Base-by-base conservation (phyloP, 2,329 filamentous ascomycete genomes). In the Diaporthe humulicola region DNA sequence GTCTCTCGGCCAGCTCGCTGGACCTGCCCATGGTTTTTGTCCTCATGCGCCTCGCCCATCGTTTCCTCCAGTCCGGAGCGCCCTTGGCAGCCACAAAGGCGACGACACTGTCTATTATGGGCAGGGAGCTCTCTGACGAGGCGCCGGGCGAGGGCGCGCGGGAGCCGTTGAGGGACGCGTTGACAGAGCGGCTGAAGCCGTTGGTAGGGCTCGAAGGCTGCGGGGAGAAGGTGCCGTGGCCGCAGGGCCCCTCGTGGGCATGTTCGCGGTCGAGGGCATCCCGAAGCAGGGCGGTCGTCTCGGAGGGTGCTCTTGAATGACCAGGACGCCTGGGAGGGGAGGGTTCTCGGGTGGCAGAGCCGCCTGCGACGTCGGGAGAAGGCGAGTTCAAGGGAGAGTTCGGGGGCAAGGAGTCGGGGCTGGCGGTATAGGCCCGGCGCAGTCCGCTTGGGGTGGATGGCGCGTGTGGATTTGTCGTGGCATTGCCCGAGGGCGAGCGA, bases 141-240 rank as follows among this genome's bases (percentile, higher is more conserved):
- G 81, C 80, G 3, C 81, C 81, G 6, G 81, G 78, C 0, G 79
- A 83, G 42, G 79, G 82, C 52, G 80, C 82, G 45, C 84, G 84
- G 36, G 79, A 81, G 77, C 70, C 82, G 71, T 77, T 82, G 79
- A 76, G 80, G 70, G 76, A 83, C 30, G 78, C 81, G 40, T 78
- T 77, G 52, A 81, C 81, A 38, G 81, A 79, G 61, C 78, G 79
- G 74, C 80, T 80, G 22, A 78, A 77, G 50, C 81, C 81, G 58
- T 83, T 85, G 45, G 82, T 79, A 5, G 88, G 87, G 67, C 88
- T 90, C 60, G 84, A 85, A 0, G 93, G 89, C 50, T 91, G 86
- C 1, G 94, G 93, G 57, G 94, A 95, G 80, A 96, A 95, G 22
- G 93, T 94, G 78, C 94, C 94, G 84, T 97, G 93, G 79, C 89